Evolutionary conservation across 495 filamentous ascomycete species (phyloP).

Genomic region (Penicillium malachiteum): DNA sequence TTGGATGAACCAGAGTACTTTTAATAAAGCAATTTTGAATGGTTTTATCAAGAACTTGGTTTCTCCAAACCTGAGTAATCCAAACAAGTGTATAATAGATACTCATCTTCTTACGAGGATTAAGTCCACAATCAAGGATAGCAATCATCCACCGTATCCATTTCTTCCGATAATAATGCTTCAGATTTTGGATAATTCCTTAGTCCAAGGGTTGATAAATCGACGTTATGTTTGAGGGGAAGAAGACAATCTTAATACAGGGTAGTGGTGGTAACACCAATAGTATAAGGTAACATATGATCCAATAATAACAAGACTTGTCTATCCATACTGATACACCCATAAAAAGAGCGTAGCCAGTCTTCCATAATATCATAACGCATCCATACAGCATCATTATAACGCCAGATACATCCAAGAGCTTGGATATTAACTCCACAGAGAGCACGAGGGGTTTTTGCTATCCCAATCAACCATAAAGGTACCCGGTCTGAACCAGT

Average conservation of each 20-base stretch:
- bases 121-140: slow-evolving; percentile 8
- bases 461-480: slow-evolving; percentile 24
- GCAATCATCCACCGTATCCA: slow-evolving; percentile 19
- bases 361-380: slow-evolving; percentile 19
- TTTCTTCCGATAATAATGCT: slow-evolving; percentile 20
- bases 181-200: slow-evolving; percentile 28
- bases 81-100: slow-evolving; percentile 1
- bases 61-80: slow-evolving; percentile 1
- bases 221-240: slow-evolving; percentile 24
- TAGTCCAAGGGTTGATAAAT: slow-evolving; percentile 28
- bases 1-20: neutral
- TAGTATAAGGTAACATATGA: neutral
- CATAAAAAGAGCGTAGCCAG: slow-evolving; percentile 25
- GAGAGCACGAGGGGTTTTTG: slow-evolving; percentile 18
- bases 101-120: slow-evolving; percentile 1
- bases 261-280: neutral
- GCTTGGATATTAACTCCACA: slow-evolving; percentile 8
- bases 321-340: slow-evolving; percentile 9
- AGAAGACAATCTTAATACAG: slow-evolving; percentile 9
- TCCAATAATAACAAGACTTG: neutral
- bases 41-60: neutral
- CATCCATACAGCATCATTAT: slow-evolving; percentile 26
- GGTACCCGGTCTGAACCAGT: slow-evolving; percentile 19
- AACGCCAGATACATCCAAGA: slow-evolving; percentile 16
- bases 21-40: slow-evolving; percentile 5